Conservation (phyloP, 176 grass and related monocot species). For the Carex myosuroides region DNA sequence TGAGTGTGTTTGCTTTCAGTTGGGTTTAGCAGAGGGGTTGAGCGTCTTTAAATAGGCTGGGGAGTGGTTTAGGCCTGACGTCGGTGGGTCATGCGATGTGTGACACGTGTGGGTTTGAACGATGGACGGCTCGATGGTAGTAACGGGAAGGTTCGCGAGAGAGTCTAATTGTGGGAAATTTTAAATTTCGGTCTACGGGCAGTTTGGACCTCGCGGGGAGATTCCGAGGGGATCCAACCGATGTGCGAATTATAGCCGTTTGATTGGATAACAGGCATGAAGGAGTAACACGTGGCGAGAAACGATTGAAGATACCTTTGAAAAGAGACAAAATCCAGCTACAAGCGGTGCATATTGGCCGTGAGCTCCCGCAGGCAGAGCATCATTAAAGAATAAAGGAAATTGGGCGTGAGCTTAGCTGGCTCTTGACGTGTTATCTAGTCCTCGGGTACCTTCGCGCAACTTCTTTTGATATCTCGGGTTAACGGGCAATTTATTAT, state of each 20-base stretch:
- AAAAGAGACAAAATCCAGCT: neutral
- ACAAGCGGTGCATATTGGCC: neutral
- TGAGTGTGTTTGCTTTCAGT: constrained; percentile 8
- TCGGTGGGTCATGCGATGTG: neutral
- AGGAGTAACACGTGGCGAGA: neutral
- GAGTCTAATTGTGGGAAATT: neutral
- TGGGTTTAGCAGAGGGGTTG: neutral
- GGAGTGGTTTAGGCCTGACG: neutral
- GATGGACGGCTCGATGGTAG: neutral
- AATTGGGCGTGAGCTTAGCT: neutral
- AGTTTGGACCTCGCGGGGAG: neutral
- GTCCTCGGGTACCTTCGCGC: neutral
- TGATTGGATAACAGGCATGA: neutral
- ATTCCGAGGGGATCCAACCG: neutral
- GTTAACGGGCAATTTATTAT: neutral
- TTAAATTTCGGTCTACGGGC: neutral
- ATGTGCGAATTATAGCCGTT: neutral
- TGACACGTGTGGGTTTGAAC: neutral
- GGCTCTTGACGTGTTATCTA: neutral
- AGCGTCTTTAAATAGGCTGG: constrained; percentile 34
- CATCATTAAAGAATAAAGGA: neutral
- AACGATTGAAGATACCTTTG: neutral
- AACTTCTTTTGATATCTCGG: neutral
- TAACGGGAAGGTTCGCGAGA: neutral
- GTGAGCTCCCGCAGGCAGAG: neutral